A percentile compares a stretch with the other conserved stretches of the same genome.
Evolutionary conservation across 768 basidiomycete species (phyloP).

Genomic region (Collybia sordida): DNA sequence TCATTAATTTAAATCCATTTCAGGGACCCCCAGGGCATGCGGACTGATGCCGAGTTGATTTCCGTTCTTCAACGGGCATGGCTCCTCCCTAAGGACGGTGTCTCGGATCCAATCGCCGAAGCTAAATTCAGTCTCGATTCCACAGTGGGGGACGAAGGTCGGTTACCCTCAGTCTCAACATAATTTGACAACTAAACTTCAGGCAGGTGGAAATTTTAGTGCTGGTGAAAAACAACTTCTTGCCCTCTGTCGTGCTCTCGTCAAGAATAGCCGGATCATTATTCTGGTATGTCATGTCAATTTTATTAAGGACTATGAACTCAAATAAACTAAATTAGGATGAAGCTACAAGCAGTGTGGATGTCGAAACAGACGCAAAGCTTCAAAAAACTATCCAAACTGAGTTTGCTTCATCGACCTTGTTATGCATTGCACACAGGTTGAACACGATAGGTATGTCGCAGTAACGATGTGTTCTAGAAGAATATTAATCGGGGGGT

Average conservation of each 20-base stretch:
- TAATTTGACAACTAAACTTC: background rate
- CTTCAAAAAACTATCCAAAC: slow-evolving; percentile 65
- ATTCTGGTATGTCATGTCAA: slow-evolving; percentile 40
- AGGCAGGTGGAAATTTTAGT: slow-evolving; percentile 58
- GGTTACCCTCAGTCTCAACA: slow-evolving; percentile 2
- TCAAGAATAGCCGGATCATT: slow-evolving; percentile 60
- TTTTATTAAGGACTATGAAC: background rate
- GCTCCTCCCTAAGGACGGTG: slow-evolving; percentile 52
- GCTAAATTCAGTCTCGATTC: slow-evolving; percentile 71
- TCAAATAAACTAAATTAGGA: slow-evolving; percentile 3
- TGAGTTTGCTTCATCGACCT: slow-evolving; percentile 54
- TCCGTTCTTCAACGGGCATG: slow-evolving; percentile 60
- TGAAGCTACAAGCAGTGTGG: slow-evolving; percentile 37
- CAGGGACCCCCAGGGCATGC: slow-evolving; percentile 30
- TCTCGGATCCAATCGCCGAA: slow-evolving; percentile 43
- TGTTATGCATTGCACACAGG: slow-evolving; percentile 58
- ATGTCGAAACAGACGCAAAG: slow-evolving; percentile 61
- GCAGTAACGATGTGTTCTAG: background rate
- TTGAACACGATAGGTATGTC: slow-evolving; percentile 6
- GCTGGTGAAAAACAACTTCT: slow-evolving; percentile 70
- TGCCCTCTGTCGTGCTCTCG: slow-evolving; percentile 59
- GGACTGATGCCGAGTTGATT: slow-evolving; percentile 62
- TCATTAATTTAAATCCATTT: background rate
- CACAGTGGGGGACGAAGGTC: slow-evolving; percentile 62
- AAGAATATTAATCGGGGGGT: background rate